Evolutionary conservation across 441 rosid genomes (phyloP).

Genomic region (Erodium texanum): DNA sequence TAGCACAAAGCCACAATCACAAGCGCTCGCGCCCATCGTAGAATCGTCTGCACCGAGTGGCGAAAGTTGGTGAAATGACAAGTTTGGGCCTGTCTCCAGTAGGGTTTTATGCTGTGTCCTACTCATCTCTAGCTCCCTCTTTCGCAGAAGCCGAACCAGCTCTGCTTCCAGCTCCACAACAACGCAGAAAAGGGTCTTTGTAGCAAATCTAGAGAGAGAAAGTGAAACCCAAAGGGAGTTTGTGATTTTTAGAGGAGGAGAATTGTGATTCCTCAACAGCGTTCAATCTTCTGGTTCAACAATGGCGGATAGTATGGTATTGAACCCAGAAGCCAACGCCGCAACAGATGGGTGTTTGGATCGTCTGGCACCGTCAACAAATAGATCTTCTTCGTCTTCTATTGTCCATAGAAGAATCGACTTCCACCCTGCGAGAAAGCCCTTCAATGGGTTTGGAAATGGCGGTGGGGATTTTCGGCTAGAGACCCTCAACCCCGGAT

Average conservation of each 20-base stretch:
- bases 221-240: not conserved
- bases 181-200: not conserved
- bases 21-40: not conserved
- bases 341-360: slow-evolving; percentile 22
- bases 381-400: slow-evolving; percentile 31
- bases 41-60: not conserved
- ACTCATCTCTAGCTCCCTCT: not conserved
- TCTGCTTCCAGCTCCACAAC: not conserved
- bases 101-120: not conserved
- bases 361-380: slow-evolving; percentile 10
- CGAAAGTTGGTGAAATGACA: not conserved
- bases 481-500: slow-evolving; percentile 59
- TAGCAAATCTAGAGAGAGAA: not conserved
- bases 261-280: not conserved
- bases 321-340: slow-evolving; percentile 19
- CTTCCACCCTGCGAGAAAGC: slow-evolving; percentile 57
- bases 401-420: slow-evolving; percentile 37
- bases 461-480: slow-evolving; percentile 46
- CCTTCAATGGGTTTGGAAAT: slow-evolving; percentile 33
- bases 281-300: not conserved
- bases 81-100: not conserved
- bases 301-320: slow-evolving; percentile 15
- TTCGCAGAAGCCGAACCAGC: not conserved
- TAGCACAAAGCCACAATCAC: no score
- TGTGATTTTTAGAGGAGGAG: no score